Conservation (phyloP, 2,329 filamentous ascomycete genomes). For the Trichoderma semiorbis region DNA sequence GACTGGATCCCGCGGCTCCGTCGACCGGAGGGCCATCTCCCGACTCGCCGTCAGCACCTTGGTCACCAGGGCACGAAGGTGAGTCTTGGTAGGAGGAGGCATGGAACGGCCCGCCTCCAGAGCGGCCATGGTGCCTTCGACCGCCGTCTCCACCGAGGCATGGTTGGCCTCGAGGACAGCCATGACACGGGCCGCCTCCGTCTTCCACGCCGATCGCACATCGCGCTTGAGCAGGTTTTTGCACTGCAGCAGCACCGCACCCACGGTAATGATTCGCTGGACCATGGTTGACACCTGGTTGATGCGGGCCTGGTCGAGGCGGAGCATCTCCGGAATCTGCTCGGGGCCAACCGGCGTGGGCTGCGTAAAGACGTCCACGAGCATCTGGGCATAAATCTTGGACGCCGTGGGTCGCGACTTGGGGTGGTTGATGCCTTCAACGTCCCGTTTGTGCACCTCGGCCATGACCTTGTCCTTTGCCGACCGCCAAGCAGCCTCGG, state of each 20-base stretch:
- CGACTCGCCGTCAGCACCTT: conserved; percentile 52
- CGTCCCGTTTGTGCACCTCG: conserved; percentile 66
- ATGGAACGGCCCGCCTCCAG: conserved; percentile 62
- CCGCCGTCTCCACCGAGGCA: conserved; percentile 48
- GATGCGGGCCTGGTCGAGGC: conserved; percentile 64
- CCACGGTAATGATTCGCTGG: conserved; percentile 64
- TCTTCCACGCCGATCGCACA: conserved; percentile 73
- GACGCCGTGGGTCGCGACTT: conserved; percentile 62
- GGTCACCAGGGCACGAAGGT: conserved; percentile 55
- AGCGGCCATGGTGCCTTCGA: conserved; percentile 60
- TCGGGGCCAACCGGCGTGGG: conserved; percentile 52
- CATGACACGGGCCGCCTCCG: conserved; percentile 68
- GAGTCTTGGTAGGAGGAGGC: conserved; percentile 58
- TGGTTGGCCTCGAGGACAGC: conserved; percentile 59
- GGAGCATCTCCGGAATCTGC: conserved; percentile 69
- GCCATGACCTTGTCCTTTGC: conserved; percentile 62
- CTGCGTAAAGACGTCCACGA: conserved; percentile 72
- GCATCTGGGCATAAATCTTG: conserved; percentile 71
- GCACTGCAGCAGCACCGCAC: conserved; percentile 71
- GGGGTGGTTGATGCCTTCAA: conserved; percentile 61
- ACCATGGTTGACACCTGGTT: conserved; percentile 37
- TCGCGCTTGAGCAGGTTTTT: conserved; percentile 83
- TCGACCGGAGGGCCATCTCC: conserved; percentile 41
- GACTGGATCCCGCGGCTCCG: conserved; percentile 52
- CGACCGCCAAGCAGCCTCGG: conserved; percentile 63